A percentile compares a stretch with the other conserved stretches of the same genome.
Evolutionary conservation across 129 eudicot genomes (phyloP).

Genomic region (Centella asiatica): DNA sequence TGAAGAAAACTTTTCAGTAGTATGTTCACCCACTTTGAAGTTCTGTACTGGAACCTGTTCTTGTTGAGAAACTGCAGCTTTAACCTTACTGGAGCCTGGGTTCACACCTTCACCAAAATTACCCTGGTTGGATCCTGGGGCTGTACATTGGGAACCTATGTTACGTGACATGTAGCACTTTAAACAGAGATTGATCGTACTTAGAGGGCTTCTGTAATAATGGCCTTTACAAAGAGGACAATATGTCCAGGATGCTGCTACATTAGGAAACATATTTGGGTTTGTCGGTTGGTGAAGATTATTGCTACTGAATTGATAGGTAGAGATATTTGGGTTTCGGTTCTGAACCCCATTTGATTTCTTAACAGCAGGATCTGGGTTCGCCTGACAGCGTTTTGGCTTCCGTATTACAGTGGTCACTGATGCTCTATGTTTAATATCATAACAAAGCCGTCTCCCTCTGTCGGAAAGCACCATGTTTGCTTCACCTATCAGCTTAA

Average conservation of each 20-base stretch:
- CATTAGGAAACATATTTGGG: constrained; percentile 9
- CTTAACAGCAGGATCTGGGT: constrained; percentile 18
- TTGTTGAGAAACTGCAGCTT: constrained; percentile 25
- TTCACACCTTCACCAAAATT: not conserved
- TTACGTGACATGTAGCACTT: not conserved
- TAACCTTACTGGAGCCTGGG: constrained; percentile 4
- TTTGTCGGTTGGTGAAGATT: constrained; percentile 29
- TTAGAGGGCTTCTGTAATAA: constrained; percentile 11
- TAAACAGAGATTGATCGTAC: not conserved
- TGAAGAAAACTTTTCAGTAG: constrained; percentile 18
- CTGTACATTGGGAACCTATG: not conserved
- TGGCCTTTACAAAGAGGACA: constrained; percentile 58
- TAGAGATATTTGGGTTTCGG: constrained; percentile 20
- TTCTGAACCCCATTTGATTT: constrained; percentile 18
- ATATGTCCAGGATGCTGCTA: constrained; percentile 43
- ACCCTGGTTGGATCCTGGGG: not conserved
- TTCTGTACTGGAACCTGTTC: constrained; percentile 19
- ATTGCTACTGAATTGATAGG: constrained; percentile 23
- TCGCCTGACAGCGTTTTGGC: constrained; percentile 31
- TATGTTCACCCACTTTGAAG: constrained; percentile 20
- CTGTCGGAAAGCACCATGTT: constrained; percentile 62
- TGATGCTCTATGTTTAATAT: constrained; percentile 35
- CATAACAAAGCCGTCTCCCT: constrained; percentile 52
- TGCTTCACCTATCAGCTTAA: constrained; percentile 87
- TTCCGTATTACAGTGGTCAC: constrained; percentile 21